Percentiles rank a stretch among this genome's conserved stretches.
These are phyloP conservation scores for Zanthoxylum bungeanum DNA, from an alignment of 345 rosid species.

Conservation along the genomic window DNA sequence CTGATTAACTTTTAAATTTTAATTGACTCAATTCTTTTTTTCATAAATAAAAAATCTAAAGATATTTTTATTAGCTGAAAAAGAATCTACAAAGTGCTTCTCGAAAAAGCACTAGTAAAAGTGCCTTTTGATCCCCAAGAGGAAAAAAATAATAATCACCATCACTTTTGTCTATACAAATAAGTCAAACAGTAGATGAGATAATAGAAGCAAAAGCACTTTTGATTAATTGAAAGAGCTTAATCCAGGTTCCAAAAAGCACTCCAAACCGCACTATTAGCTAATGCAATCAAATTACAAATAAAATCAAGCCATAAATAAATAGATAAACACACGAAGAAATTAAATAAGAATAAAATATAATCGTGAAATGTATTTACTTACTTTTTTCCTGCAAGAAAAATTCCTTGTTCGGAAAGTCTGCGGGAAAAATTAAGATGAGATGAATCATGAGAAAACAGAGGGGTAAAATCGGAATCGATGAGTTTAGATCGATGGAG, in stretches of 20 bases:
- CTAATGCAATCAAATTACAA: background rate
- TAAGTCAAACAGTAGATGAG: background rate
- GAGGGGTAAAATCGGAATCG: constrained; percentile 27
- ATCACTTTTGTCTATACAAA: no score
- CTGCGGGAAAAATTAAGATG: constrained; percentile 18
- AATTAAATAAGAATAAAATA: background rate
- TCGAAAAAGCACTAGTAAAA: background rate
- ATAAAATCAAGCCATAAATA: background rate
- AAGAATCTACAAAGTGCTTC: background rate
- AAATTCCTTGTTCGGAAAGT: constrained; percentile 22
- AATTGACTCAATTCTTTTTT: background rate
- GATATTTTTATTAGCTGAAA: background rate
- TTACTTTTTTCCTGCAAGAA: constrained; percentile 35
- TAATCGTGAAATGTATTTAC: background rate
- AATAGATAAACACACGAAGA: background rate
- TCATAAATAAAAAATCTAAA: background rate
- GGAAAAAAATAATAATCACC: background rate
- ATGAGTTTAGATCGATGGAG: constrained; percentile 11
- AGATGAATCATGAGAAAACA: constrained; percentile 9
- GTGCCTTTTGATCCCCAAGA: background rate
- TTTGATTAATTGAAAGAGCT: background rate
- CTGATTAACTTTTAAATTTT: background rate
- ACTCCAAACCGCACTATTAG: background rate
- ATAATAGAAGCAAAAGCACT: background rate
- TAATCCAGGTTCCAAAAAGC: background rate